phyloP scores from a whole-genome alignment of 2,329 filamentous ascomycete species.

The Venturia effusa region DNA sequence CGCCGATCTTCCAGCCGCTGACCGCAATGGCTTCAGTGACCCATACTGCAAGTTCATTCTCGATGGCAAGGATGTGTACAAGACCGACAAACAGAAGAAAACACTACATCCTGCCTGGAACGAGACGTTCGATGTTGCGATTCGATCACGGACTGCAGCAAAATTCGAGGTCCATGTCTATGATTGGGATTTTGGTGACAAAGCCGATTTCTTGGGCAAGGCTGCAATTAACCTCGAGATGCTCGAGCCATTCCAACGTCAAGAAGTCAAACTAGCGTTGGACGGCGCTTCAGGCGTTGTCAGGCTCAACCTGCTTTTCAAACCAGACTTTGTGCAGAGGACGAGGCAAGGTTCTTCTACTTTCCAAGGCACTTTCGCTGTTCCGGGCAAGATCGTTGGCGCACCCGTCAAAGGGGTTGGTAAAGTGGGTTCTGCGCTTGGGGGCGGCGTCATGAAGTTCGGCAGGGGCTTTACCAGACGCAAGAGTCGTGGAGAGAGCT shows the following conservation, averaged over 20 bases:
- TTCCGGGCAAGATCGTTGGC: slow-evolving; percentile 81
- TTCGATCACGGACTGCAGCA: slow-evolving; percentile 75
- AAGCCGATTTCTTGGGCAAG: slow-evolving; percentile 79
- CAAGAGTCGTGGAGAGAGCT: slow-evolving; percentile 21
- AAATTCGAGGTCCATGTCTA: slow-evolving; percentile 76
- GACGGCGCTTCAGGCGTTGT: slow-evolving; percentile 73
- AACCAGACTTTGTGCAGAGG: slow-evolving; percentile 80
- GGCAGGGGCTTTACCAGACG: slow-evolving; percentile 61
- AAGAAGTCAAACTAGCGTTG: slow-evolving; percentile 63
- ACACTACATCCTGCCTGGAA: slow-evolving; percentile 93
- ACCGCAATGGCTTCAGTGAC: slow-evolving; percentile 93
- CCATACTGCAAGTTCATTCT: slow-evolving; percentile 93
- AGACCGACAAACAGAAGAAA: slow-evolving; percentile 95
- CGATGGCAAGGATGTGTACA: slow-evolving; percentile 82
- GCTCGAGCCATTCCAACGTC: slow-evolving; percentile 74
- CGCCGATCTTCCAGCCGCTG: slow-evolving; percentile 77
- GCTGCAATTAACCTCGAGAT: slow-evolving; percentile 64
- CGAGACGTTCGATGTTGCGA: slow-evolving; percentile 77
- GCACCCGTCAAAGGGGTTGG: slow-evolving; percentile 90
- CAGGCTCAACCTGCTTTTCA: slow-evolving; percentile 79
- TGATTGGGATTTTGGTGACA: slow-evolving; percentile 95
- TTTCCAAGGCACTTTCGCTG: slow-evolving; percentile 80
- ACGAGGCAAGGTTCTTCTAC: slow-evolving; percentile 83
- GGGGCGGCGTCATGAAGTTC: slow-evolving; percentile 73
- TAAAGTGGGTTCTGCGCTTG: slow-evolving; percentile 59